Evolutionary conservation across 805 yeast species (phyloP).

Genomic region (Jamesozyma lodderae): DNA sequence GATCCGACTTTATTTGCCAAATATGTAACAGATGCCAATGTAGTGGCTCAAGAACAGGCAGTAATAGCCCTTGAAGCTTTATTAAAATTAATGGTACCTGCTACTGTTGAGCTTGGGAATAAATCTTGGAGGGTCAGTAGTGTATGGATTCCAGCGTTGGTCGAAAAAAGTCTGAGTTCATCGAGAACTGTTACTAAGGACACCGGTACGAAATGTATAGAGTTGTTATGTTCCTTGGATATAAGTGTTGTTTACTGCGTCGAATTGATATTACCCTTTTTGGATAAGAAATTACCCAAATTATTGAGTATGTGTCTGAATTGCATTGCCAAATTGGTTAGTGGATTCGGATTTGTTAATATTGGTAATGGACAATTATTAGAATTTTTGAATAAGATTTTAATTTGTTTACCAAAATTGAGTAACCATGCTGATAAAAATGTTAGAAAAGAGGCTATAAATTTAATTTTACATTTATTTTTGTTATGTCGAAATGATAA

Average conservation of each 20-base stretch:
- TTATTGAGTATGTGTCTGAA: conserved; percentile 58
- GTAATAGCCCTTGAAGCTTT: conserved; percentile 45
- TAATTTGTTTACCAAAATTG: conserved; percentile 56
- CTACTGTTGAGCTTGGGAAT: background rate
- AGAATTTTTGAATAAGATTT: conserved; percentile 26
- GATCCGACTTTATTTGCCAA: conserved; percentile 49
- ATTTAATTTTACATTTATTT: conserved; percentile 53
- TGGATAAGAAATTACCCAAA: conserved; percentile 62
- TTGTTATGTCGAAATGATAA: conserved; percentile 57
- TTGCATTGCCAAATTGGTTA: conserved; percentile 48
- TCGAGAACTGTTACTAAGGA: conserved; percentile 66
- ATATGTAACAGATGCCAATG: conserved; percentile 70
- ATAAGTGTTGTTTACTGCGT: conserved; percentile 51
- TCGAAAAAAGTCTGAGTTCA: conserved; percentile 78
- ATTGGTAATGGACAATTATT: conserved; percentile 3
- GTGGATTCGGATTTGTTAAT: conserved; percentile 20
- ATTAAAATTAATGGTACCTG: conserved; percentile 4
- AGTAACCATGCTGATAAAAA: conserved; percentile 81
- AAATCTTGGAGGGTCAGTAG: background rate
- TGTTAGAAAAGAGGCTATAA: conserved; percentile 72
- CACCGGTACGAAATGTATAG: conserved; percentile 51
- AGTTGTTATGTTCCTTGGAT: conserved; percentile 57
- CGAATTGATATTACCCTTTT: conserved; percentile 55
- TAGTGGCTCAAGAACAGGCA: conserved; percentile 85
- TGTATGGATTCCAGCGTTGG: conserved; percentile 33